These are phyloP conservation scores for Pythium biforme DNA, from an alignment of 352 stramenopile species.

Conservation along the genomic window DNA sequence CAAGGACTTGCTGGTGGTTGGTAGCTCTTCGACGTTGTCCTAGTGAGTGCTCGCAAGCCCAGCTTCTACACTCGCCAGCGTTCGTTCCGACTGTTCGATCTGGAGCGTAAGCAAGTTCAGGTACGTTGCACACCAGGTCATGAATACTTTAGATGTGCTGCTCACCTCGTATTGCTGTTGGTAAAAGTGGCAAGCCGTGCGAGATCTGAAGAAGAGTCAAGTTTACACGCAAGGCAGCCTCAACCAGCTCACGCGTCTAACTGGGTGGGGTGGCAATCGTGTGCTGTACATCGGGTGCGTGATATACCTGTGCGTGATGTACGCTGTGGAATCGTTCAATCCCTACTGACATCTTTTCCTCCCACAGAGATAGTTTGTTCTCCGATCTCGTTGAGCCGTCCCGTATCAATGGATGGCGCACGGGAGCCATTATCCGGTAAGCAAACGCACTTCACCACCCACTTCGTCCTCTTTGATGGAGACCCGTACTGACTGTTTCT, in stretches of 20 bases:
- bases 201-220: slow-evolving; percentile 48
- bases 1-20: background rate
- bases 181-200: slow-evolving; percentile 73
- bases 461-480: background rate
- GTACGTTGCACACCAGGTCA: background rate
- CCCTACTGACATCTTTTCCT: background rate
- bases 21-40: slow-evolving; percentile 88
- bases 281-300: slow-evolving; percentile 91
- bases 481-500: background rate
- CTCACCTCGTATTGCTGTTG: slow-evolving; percentile 13
- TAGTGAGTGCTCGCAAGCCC: slow-evolving; percentile 89
- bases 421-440: slow-evolving; percentile 89
- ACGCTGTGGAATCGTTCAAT: too few species aligned
- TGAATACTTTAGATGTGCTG: background rate
- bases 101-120: slow-evolving; percentile 63
- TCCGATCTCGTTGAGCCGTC: slow-evolving; percentile 93
- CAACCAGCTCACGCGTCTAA: slow-evolving; percentile 56
- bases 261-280: slow-evolving; percentile 65
- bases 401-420: slow-evolving; percentile 92
- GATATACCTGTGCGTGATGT: background rate
- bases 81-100: slow-evolving; percentile 73
- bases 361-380: slow-evolving; percentile 89
- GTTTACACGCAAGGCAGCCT: slow-evolving; percentile 86
- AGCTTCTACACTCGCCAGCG: slow-evolving; percentile 90
- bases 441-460: background rate